Evolutionary conservation across 805 yeast species (phyloP), one percentile per base, ranked within the genome.

Genomic region (Pichia nakasei): DNA sequence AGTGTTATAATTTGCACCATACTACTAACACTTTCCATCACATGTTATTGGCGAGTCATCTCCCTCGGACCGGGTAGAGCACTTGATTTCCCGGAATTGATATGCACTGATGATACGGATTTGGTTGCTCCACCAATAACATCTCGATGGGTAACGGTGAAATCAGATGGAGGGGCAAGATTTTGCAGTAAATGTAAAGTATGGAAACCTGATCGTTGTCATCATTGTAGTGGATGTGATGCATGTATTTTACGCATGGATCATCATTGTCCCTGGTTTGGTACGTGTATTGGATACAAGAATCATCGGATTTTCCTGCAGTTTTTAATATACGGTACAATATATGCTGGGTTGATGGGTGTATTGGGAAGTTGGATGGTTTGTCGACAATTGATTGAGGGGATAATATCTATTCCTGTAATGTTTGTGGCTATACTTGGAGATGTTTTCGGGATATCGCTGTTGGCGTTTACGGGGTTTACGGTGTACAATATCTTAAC

Each of bases 241-340:
- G 58, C 50, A 43, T 76, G 82, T 56, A 58, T 73, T 2, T 55
- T 76, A 35, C 53, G 66, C 37, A 76, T 76, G 81, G 81, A 76
- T 58, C 82, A 76, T 51, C 79, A 76, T 56, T 76, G 82, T 50
- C 97, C 97, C 0, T 91, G 97, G 97, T 87, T 88, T 61, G 81
- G 95, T 2, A 69, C 78, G 5, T 89, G 97, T 60, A 75, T 91
- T 46, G 97, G 97, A 0, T 82, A 76, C 62, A 65, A 66, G 24
- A 91, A 91, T 62, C 88, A 85, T 51, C 84, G 87, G 63, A 76
- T 68, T 58, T 91, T 89, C 56, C 59, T 86, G 22, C 95, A 87
- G 58, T 83, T 84, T 56, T 60, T 88, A 42, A 37, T 70, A 7
- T 80, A 80, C 54, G 66, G 76, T 3, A 63, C 78, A 2, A 22